A percentile compares a stretch with the other conserved stretches of the same genome.
phyloP scores from a whole-genome alignment of 2,329 filamentous ascomycete genomes.

The Fusarium odoratissimum region DNA sequence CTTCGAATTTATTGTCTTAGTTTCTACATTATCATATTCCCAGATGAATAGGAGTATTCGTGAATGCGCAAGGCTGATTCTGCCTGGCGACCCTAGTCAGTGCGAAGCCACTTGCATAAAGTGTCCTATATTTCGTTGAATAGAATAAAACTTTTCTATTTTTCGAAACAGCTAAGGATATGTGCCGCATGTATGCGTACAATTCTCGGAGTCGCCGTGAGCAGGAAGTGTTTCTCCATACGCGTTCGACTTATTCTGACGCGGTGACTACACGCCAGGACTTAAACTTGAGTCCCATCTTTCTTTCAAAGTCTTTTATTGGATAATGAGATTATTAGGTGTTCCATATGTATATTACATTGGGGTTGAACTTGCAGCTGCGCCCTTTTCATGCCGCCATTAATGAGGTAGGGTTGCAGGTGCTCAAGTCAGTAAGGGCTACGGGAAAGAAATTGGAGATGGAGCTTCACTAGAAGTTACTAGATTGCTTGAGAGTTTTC shows the following conservation, averaged over 20 bases:
- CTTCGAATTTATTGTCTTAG: background rate
- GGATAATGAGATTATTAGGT: no score
- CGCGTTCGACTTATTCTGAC: background rate
- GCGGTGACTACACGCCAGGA: no score
- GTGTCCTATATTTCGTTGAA: background rate
- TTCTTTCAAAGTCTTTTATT: background rate
- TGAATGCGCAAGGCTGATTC: background rate
- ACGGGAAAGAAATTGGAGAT: background rate
- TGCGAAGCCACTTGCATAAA: background rate
- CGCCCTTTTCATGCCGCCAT: background rate
- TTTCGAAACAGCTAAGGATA: background rate
- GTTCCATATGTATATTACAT: accelerated
- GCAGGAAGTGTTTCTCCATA: no score
- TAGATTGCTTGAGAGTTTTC: background rate
- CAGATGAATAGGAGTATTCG: background rate
- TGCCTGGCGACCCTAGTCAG: background rate
- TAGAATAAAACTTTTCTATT: accelerated
- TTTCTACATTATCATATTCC: background rate
- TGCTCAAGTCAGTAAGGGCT: background rate
- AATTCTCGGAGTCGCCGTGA: background rate
- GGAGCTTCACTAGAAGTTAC: background rate
- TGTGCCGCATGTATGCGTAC: background rate
- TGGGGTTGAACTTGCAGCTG: background rate
- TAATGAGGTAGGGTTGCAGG: background rate
- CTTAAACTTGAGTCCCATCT: background rate